A percentile compares a stretch with the other conserved stretches of the same genome.
Conservation (phyloP, 2,329 filamentous ascomycete genomes). For the Aureobasidium leucospermi region DNA sequence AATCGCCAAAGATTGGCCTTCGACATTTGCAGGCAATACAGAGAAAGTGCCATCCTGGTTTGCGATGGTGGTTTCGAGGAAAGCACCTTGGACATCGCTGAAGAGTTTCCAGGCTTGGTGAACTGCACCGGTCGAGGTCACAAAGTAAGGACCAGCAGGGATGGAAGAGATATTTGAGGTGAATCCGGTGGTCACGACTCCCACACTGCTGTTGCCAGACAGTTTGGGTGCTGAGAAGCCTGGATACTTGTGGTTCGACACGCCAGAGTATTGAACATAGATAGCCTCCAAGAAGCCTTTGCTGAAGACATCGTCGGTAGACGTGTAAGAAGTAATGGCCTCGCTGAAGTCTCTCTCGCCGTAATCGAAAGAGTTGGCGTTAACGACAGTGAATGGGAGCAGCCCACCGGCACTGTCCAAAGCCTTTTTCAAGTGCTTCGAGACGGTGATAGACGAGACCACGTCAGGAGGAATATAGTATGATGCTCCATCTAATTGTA, state of each 20-base stretch:
- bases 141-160: slow-evolving; percentile 44
- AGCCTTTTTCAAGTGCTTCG: slow-evolving; percentile 18
- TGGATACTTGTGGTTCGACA: not conserved
- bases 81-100: slow-evolving; percentile 43
- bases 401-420: slow-evolving; percentile 23
- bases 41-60: slow-evolving; percentile 34
- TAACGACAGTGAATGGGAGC: slow-evolving; percentile 34
- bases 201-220: slow-evolving; percentile 6
- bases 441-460: slow-evolving; percentile 26
- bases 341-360: slow-evolving; percentile 20
- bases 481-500: slow-evolving; percentile 31
- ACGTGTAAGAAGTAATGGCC: slow-evolving; percentile 25
- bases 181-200: slow-evolving; percentile 16
- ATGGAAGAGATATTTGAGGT: slow-evolving; percentile 23
- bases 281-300: slow-evolving; percentile 30
- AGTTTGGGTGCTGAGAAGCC: slow-evolving; percentile 10
- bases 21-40: slow-evolving; percentile 37
- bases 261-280: slow-evolving; percentile 15
- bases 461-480: slow-evolving; percentile 35
- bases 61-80: slow-evolving; percentile 40
- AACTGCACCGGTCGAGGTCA: slow-evolving; percentile 38
- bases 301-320: slow-evolving; percentile 36
- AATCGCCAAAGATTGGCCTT: slow-evolving; percentile 38
- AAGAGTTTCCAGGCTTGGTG: slow-evolving; percentile 45
- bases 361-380: slow-evolving; percentile 21